A percentile compares a stretch with the other conserved stretches of the same genome.
Conservation (phyloP, 2,329 filamentous ascomycete species). For the Ophiocordyceps camponoti-leonardi region DNA sequence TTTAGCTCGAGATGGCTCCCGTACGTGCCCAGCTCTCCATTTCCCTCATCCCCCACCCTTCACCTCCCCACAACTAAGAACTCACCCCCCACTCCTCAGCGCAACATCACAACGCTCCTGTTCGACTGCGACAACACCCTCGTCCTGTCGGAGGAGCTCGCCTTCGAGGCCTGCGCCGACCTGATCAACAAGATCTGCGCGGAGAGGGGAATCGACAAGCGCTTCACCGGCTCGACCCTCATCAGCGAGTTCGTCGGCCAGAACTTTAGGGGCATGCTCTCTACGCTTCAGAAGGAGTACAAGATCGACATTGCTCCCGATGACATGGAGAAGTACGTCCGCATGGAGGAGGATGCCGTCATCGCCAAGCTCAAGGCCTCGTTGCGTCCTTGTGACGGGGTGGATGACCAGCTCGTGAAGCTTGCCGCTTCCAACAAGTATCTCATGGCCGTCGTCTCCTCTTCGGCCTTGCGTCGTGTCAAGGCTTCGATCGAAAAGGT, state of each 20-base stretch:
- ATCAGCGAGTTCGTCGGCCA: slow-evolving; percentile 81
- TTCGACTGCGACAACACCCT: slow-evolving; percentile 85
- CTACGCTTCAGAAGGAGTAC: slow-evolving; percentile 57
- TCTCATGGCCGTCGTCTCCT: slow-evolving; percentile 64
- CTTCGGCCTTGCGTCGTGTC: slow-evolving; percentile 63
- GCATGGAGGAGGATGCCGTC: slow-evolving; percentile 64
- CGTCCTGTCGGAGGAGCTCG: slow-evolving; percentile 76
- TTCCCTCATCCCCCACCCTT: too few species aligned
- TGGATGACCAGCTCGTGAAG: slow-evolving; percentile 48
- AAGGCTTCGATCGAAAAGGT: slow-evolving; percentile 64
- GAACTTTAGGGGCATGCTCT: slow-evolving; percentile 88
- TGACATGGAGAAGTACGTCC: slow-evolving; percentile 60
- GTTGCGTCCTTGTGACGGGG: slow-evolving; percentile 51
- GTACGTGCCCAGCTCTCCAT: neutral
- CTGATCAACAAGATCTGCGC: slow-evolving; percentile 75
- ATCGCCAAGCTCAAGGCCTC: slow-evolving; percentile 60
- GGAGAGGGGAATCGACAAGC: slow-evolving; percentile 41
- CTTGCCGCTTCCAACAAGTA: slow-evolving; percentile 46
- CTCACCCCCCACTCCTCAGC: too few species aligned
- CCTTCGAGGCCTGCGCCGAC: slow-evolving; percentile 80
- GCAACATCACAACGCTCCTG: slow-evolving; percentile 47
- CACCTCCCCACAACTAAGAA: too few species aligned
- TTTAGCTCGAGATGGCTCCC: neutral
- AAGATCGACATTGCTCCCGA: slow-evolving; percentile 50
- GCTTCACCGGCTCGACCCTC: slow-evolving; percentile 63